Base-by-base conservation (phyloP, 164 flowering plant genomes). In the Magnolia changhungtana region DNA sequence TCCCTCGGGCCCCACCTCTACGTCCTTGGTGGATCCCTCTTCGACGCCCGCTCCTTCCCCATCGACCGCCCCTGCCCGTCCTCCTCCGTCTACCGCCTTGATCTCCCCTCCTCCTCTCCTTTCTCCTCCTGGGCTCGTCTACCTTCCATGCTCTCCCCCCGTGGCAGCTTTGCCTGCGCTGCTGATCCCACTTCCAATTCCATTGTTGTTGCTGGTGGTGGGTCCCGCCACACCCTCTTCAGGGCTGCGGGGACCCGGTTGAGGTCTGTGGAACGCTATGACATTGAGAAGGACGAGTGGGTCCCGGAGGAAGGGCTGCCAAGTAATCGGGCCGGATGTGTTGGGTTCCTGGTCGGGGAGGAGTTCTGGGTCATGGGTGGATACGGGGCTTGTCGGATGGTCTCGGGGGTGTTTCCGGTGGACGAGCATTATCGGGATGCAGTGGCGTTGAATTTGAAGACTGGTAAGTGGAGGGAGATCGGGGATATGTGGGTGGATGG, bases 331-430 rank as follows among this genome's bases (percentile, higher is more conserved):
- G 99, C 99, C 0, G 99, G 99, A 18, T 94, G 99, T 73, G 91
- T 84, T 7, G 99, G 99, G 78, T 91, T 94, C 73, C 69, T 86
- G 74, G 81, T 83, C 7, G 89, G 93, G 70, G 86, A 84, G 63
- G 97, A 93, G 85, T 91, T 96, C 76, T 91, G 96, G 99, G 99
- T 96, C 72, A 91, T 92, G 98, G 99, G 99, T 2, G 99, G 99
- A 66, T 96, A 96, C 69, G 97, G 98, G 0, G 94, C 87, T 58
- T 87, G 89, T 27, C 87, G 95, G 85, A 92, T 89, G 2, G 80
- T 96, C 2, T 83, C 88, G 0, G 99, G 98, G 50, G 89, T 94
- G 74, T 86, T 94, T 81, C 99, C 96, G 0, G 92, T 96, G 72
- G 97, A 92, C 74, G 93, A 91, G 84, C 86, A 91, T 83, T 96